Evolutionary conservation across 2,329 filamentous ascomycete genomes (phyloP), one percentile per base, ranked within the genome.

Genomic region (Hypoxylon rubiginosum): DNA sequence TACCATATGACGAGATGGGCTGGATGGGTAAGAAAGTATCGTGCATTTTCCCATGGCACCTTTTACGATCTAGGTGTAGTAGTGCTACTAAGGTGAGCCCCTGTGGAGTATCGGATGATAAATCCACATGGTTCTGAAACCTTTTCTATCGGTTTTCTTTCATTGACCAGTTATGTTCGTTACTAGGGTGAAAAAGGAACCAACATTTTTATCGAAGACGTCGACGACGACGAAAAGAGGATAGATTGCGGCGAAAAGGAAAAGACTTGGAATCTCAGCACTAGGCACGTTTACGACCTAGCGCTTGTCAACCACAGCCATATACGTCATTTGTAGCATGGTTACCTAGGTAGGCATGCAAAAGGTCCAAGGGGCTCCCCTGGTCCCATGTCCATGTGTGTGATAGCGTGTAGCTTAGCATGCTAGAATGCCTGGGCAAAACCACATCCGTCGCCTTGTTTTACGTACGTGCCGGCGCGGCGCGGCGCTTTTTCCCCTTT

Each of bases 241-340:
- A 48, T 58, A 57, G 49, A 50, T 63, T 68, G 66, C 66, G 62
- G 62, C 66, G 66, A 63, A 66, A 68, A 60, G 39, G 39, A 66
- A 58, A 59, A 65, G 51, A 49, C 46, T 53, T 21, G 36, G 36
- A 53, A 56, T 54, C 30, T 48, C 24, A 24, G 55, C 62, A 53
- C 66, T 68, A 68, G 53, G 55, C 51, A 63, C 53, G 39, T 68
- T 68, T 61, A 58, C 46, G 57, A 52, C 32, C 39, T 68, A 68
- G 66, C 32, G 48, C 26, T 32, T 63, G 24, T 49, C 41, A 54
- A 54, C 26, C 58, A 61, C 59, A 61, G 19, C 62, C 45, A 43
- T 8, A 61, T 66, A 68, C 66, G 66, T 68, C 66, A 68, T 68
- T 36, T n/a, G 6, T 9, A 49, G 30, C 51, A 46, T 55, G 55